These are phyloP conservation scores for Porogramme epimiltina DNA, from an alignment of 1,284 basidiomycete species.

Conservation along the genomic window DNA sequence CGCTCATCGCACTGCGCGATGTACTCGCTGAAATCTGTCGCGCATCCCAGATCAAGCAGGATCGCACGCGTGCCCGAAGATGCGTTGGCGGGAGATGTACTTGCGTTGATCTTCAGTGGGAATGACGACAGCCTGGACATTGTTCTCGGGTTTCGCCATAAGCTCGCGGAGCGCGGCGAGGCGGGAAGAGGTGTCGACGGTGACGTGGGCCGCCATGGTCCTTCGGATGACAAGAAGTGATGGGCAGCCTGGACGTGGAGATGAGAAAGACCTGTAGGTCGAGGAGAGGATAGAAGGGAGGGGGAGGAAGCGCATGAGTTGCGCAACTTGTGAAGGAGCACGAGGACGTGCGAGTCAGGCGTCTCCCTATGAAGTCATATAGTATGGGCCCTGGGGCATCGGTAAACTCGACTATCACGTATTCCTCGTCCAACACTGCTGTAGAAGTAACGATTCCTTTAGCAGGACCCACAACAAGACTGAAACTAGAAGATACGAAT, in stretches of 20 bases:
- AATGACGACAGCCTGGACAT: slow-evolving; percentile 74
- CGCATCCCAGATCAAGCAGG: slow-evolving; percentile 2
- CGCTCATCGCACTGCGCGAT: slow-evolving; percentile 83
- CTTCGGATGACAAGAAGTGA: too few relatives aligned
- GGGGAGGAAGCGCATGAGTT: background rate
- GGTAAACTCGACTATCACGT: too few relatives aligned
- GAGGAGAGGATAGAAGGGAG: background rate
- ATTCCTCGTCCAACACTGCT: too few relatives aligned
- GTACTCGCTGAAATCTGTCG: slow-evolving; percentile 87
- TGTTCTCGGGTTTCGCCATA: slow-evolving; percentile 60
- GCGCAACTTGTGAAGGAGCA: too few relatives aligned
- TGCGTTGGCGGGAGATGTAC: slow-evolving; percentile 30
- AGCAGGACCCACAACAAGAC: too few relatives aligned
- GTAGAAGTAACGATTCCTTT: too few relatives aligned
- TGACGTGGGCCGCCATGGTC: slow-evolving; percentile 36
- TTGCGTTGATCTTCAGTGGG: slow-evolving; percentile 89
- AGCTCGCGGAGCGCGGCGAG: slow-evolving; percentile 63
- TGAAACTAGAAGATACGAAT: too few relatives aligned
- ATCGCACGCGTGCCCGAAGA: background rate
- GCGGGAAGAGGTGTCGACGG: slow-evolving; percentile 63
- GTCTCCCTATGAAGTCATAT: too few relatives aligned
- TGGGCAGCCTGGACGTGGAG: background rate
- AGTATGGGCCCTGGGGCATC: too few relatives aligned
- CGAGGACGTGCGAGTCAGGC: too few relatives aligned
- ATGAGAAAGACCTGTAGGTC: background rate